Base-by-base conservation (phyloP, 2,329 filamentous ascomycete species). In the Alternaria consortialis region DNA sequence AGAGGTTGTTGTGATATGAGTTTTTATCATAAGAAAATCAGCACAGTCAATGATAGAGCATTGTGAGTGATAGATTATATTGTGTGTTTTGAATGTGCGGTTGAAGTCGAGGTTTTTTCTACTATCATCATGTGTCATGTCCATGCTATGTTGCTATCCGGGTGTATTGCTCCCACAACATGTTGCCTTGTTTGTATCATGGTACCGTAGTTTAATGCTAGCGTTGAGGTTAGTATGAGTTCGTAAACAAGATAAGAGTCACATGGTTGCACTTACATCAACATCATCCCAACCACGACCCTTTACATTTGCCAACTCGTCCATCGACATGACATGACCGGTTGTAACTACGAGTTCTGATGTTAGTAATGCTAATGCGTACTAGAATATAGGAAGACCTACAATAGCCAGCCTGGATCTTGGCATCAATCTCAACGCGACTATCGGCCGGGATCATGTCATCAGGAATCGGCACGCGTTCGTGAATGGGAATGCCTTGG, bases 391-490 rank as follows among this genome's bases (percentile, higher is more conserved):
- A 29, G 40, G 34, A 29, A 47, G 29, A 81, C 88, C 80, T 81
- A 93, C 91, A 90, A 74, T 90, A 90, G 23, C 88, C 95, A 62
- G 94, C 93, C 71, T 94, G 95, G 76, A 98, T 97, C 84, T 98
- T 98, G 60, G 95, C 95, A 80, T 98, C 95, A 74, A 98, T 99
- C 80, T 99, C 95, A n/a, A 98, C 95, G 68, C 94, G 86, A 54
- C 93, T 97, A 80, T 98, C 95, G 65, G 90, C 92, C 12, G 95
- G 95, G 71, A 98, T 97, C 87, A 95, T 89, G 32, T 95, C 91
- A 67, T 97, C 93, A 4, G 94, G 95, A 66, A 98, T 92, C 62
- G 96, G 93, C 48, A 98, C 89, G 62, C 94, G 87, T 81, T 97
- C 93, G 72, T 91, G 86, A 70, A 97, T 97, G 31, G 93, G 92